Conservation (phyloP, 1,284 basidiomycete genomes). For the Moesziomyces sp. region DNA sequence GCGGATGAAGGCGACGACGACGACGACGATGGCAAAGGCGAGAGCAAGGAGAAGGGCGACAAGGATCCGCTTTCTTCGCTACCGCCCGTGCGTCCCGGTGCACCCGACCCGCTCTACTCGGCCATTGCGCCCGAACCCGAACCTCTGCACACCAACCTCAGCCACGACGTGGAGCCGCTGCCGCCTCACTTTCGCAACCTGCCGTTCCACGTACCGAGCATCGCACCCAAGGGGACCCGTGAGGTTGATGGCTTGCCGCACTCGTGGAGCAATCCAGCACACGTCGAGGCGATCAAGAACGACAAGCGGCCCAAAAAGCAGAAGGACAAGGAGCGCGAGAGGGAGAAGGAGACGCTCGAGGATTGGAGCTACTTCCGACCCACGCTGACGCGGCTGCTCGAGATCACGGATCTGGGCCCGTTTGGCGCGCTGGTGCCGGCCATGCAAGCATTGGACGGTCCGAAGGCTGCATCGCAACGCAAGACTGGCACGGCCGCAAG, state of each 20-base stretch:
- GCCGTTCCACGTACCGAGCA: conserved; percentile 37
- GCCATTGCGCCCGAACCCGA: conserved; percentile 42
- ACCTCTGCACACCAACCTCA: conserved; percentile 19
- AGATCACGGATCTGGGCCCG: conserved; percentile 46
- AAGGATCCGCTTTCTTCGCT: conserved; percentile 45
- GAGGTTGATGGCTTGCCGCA: conserved; percentile 5
- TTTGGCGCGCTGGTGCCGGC: conserved; percentile 19
- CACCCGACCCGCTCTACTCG: conserved; percentile 42
- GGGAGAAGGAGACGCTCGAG: conserved; percentile 56
- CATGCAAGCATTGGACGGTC: not conserved
- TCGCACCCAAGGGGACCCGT: conserved; percentile 1
- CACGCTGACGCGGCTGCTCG: conserved; percentile 45
- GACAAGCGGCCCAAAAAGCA: conserved; percentile 54
- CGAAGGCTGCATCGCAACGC: not conserved
- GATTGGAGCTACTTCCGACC: conserved; percentile 61
- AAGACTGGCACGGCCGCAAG: conserved; percentile 4
- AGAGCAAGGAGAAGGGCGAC: conserved; percentile 35
- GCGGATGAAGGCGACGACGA: conserved; percentile 38
- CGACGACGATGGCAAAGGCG: conserved; percentile 33
- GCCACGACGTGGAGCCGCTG: conserved; percentile 35
- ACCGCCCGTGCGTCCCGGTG: conserved; percentile 33
- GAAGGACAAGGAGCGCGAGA: conserved; percentile 54
- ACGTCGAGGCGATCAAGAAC: conserved; percentile 46
- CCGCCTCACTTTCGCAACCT: conserved; percentile 39
- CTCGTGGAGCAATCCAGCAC: conserved; percentile 38